Percentiles rank a stretch among this genome's conserved stretches.
Evolutionary conservation across 495 filamentous ascomycete genomes (phyloP).

Genomic region (Cercophora scortea): DNA sequence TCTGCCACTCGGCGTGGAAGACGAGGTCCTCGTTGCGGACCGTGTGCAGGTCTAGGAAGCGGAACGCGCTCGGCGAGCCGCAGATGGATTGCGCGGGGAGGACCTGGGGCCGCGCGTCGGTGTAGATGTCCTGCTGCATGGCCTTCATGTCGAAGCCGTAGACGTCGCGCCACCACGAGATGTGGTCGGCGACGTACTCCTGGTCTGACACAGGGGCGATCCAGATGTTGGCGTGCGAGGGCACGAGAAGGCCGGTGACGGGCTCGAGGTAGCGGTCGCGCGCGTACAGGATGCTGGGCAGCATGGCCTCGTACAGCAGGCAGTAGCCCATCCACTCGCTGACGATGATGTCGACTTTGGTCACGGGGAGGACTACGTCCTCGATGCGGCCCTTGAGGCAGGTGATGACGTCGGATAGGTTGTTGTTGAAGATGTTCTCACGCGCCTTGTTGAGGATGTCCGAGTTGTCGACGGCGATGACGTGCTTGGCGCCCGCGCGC

Average conservation of each 20-base stretch:
- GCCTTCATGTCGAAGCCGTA: slow-evolving; percentile 96
- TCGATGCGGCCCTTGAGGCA: slow-evolving; percentile 94
- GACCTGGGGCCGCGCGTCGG: slow-evolving; percentile 76
- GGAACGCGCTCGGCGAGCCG: slow-evolving; percentile 64
- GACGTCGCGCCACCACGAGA: slow-evolving; percentile 94
- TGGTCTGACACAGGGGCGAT: slow-evolving; percentile 80
- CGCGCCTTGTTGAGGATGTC: slow-evolving; percentile 93
- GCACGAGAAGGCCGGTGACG: slow-evolving; percentile 81
- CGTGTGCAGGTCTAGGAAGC: slow-evolving; percentile 74
- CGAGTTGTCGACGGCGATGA: slow-evolving; percentile 95
- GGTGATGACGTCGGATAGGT: slow-evolving; percentile 76
- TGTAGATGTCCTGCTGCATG: slow-evolving; percentile 75
- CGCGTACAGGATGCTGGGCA: slow-evolving; percentile 91
- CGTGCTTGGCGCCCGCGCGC: slow-evolving; percentile 84
- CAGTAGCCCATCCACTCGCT: slow-evolving; percentile 99
- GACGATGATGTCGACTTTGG: slow-evolving; percentile 95
- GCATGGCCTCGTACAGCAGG: slow-evolving; percentile 96
- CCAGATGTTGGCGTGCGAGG: slow-evolving; percentile 84
- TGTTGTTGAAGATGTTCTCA: slow-evolving; percentile 83
- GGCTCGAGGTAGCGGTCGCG: slow-evolving; percentile 82
- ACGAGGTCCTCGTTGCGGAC: slow-evolving; percentile 64
- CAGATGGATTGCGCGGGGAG: slow-evolving; percentile 73
- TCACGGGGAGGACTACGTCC: slow-evolving; percentile 80
- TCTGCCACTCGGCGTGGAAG: slow-evolving; percentile 60
- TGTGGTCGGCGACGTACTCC: slow-evolving; percentile 85